Conservation (phyloP, 192 early-diverging fungal genomes). For the Blastocladiella britannica region DNA sequence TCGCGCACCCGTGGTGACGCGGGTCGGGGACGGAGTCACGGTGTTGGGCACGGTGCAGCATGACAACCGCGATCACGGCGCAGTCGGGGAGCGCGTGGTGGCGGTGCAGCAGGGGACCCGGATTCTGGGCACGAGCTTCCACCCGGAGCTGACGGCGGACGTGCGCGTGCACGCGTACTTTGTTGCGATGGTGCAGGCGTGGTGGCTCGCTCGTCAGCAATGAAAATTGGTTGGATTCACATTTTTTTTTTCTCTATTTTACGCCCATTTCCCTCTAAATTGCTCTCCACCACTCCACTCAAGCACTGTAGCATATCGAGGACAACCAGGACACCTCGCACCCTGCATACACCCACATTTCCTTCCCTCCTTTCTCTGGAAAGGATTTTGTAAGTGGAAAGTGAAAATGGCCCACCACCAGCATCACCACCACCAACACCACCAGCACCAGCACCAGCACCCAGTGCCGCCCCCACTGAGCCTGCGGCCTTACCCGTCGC, state of each 20-base stretch:
- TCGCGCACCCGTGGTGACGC: constrained; percentile 72
- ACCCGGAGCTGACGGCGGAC: constrained; percentile 86
- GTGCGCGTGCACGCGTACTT: constrained; percentile 75
- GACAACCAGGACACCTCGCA: no score
- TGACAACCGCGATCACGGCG: no score
- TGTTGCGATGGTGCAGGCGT: constrained; percentile 16
- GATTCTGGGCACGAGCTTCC: constrained; percentile 83
- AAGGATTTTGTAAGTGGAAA: no score
- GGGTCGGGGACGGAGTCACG: constrained; percentile 46
- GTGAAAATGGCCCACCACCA: background rate
- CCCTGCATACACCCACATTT: no score
- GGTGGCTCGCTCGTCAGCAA: no score
- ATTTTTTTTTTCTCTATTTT: no score
- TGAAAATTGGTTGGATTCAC: no score
- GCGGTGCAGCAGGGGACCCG: constrained; percentile 73
- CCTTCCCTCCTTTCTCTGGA: no score
- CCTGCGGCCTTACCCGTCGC: no score
- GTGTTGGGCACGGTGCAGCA: constrained; percentile 44
- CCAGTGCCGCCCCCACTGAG: background rate
- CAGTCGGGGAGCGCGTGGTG: constrained; percentile 51
- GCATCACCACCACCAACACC: background rate
- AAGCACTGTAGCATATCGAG: no score
- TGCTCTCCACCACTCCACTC: no score
- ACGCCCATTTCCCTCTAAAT: no score
- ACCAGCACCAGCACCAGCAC: background rate